phyloP scores from a whole-genome alignment of 1,284 basidiomycete species.

The Lentinus polychrous region DNA sequence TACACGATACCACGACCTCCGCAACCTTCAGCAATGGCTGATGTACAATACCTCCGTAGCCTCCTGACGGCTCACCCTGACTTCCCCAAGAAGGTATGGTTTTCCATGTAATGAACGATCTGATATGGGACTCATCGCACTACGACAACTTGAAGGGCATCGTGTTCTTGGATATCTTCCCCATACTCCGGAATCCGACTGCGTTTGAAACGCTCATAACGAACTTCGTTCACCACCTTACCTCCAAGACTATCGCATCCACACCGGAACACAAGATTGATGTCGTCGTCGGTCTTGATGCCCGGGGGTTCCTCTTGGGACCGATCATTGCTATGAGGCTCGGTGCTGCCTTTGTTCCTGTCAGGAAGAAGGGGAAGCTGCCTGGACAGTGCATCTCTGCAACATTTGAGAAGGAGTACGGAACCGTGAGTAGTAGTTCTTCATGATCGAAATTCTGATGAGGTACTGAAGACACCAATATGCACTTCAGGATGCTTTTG shows the following conservation, averaged over 20 bases:
- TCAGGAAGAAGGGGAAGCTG: conserved; percentile 91
- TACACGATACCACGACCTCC: neutral
- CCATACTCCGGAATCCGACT: conserved; percentile 77
- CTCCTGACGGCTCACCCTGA: conserved; percentile 67
- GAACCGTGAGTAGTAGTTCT: conserved; percentile 44
- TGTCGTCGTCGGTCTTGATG: conserved; percentile 93
- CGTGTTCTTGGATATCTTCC: conserved; percentile 86
- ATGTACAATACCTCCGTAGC: conserved; percentile 68
- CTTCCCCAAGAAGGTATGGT: conserved; percentile 80
- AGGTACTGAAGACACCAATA: neutral
- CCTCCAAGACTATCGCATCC: conserved; percentile 64
- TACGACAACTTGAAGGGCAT: conserved; percentile 61
- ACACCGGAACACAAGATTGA: conserved; percentile 74
- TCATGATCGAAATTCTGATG: neutral
- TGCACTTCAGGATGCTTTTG: conserved; percentile 71
- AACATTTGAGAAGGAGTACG: conserved; percentile 93
- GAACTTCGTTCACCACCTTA: conserved; percentile 83
- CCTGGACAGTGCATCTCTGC: conserved; percentile 80
- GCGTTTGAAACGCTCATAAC: conserved; percentile 90
- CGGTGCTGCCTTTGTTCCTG: conserved; percentile 94
- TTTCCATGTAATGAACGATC: neutral
- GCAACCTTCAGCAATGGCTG: conserved; percentile 47
- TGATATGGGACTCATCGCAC: neutral
- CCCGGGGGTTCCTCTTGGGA: conserved; percentile 93
- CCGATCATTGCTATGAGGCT: conserved; percentile 89